These are phyloP conservation scores for Kodamaea ohmeri DNA, from an alignment of 1,139 yeast species.

Conservation along the genomic window DNA sequence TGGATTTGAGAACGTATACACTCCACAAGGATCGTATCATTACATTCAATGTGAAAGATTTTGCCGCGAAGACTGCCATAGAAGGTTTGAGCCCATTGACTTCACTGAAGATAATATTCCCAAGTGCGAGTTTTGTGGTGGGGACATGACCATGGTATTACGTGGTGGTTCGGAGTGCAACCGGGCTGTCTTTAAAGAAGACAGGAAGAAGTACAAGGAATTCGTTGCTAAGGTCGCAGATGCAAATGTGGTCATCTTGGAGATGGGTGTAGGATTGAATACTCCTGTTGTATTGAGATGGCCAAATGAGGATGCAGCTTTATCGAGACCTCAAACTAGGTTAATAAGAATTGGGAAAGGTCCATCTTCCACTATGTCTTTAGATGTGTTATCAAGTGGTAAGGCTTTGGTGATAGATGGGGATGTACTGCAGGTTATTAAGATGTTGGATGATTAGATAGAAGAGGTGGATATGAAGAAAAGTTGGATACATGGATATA, in stretches of 20 bases:
- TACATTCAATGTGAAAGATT: neutral
- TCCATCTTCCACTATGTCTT: slow-evolving; percentile 1
- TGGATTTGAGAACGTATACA: slow-evolving; percentile 1
- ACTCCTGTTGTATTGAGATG: slow-evolving; percentile 3
- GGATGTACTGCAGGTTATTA: neutral
- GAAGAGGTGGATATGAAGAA: no score
- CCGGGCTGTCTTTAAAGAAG: slow-evolving; percentile 1
- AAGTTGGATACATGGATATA: no score
- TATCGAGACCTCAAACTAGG: neutral
- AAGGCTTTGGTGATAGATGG: slow-evolving; percentile 1
- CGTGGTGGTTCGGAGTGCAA: neutral
- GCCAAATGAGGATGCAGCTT: slow-evolving; percentile 1
- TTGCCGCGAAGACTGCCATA: neutral
- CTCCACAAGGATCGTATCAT: slow-evolving; percentile 2
- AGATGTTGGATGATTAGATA: no score
- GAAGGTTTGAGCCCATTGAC: neutral
- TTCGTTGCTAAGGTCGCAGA: slow-evolving; percentile 1
- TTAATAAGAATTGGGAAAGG: slow-evolving; percentile 1
- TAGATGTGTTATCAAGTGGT: neutral
- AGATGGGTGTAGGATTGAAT: slow-evolving; percentile 3
- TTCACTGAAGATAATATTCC: neutral
- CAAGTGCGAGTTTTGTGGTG: neutral
- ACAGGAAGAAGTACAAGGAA: neutral
- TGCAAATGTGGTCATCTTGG: slow-evolving; percentile 1
- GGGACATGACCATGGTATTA: slow-evolving; percentile 2